Evolutionary conservation across 164 flowering plant genomes (phyloP).

Genomic region (Umbellularia californica): DNA sequence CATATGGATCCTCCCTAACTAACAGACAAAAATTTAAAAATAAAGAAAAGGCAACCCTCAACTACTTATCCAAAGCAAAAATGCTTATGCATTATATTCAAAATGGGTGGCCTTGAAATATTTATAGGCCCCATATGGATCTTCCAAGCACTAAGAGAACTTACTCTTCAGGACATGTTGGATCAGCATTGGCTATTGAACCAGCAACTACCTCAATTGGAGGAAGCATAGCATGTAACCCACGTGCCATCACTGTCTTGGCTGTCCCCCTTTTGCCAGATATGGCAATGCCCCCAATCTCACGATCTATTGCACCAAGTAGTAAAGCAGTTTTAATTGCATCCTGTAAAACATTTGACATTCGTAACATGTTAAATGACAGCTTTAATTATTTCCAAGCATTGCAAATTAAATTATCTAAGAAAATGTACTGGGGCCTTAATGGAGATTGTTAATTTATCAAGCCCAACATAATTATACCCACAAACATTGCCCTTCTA

Average conservation of each 20-base stretch:
- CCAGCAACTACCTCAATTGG: slow-evolving; percentile 92
- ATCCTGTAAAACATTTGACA: slow-evolving; percentile 43
- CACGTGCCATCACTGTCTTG: slow-evolving; percentile 97
- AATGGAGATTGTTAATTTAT: not conserved
- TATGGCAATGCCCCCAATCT: slow-evolving; percentile 90
- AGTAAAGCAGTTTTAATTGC: slow-evolving; percentile 91
- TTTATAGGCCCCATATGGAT: too few species aligned
- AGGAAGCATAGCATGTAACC: slow-evolving; percentile 86
- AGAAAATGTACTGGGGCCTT: not conserved
- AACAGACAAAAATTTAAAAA: too few species aligned
- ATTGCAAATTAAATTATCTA: not conserved
- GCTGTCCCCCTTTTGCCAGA: slow-evolving; percentile 96
- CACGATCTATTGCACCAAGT: slow-evolving; percentile 94
- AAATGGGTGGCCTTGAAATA: too few species aligned
- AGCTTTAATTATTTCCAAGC: not conserved
- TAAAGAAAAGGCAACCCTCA: too few species aligned
- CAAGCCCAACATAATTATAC: not conserved
- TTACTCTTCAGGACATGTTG: slow-evolving; percentile 85
- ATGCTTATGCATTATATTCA: too few species aligned
- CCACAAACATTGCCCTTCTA: not conserved
- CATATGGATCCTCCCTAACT: too few species aligned
- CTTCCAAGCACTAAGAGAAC: slow-evolving; percentile 16
- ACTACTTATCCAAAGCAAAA: too few species aligned
- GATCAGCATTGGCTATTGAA: slow-evolving; percentile 87
- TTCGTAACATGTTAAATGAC: not conserved